Evolutionary conservation across 768 basidiomycete species (phyloP).

Genomic region (Mycena indigotica): DNA sequence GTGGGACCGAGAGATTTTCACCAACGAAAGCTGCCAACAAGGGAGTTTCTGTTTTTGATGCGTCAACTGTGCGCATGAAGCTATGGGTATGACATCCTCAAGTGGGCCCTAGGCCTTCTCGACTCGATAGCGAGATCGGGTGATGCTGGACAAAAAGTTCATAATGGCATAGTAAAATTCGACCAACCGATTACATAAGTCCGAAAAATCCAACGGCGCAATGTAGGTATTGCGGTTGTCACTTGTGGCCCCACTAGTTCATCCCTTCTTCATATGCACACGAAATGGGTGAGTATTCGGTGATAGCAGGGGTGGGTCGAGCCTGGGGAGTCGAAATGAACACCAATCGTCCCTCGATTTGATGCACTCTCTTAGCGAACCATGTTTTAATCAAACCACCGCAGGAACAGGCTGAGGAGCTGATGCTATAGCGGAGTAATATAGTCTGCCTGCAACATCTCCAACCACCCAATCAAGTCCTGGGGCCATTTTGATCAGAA

Average conservation of each 20-base stretch:
- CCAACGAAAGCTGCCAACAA: not conserved
- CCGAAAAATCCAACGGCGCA: too few relatives aligned
- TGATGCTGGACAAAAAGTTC: too few relatives aligned
- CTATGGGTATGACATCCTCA: not conserved
- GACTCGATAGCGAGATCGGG: too few relatives aligned
- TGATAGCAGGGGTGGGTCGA: not conserved
- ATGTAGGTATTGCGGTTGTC: conserved; percentile 10
- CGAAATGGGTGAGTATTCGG: too few relatives aligned
- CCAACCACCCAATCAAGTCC: conserved; percentile 89
- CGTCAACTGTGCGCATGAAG: not conserved
- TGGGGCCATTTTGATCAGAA: conserved; percentile 4
- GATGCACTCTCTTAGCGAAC: conserved; percentile 14
- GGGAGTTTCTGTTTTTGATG: not conserved
- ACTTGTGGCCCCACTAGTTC: conserved; percentile 12
- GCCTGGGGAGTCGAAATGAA: conserved; percentile 3
- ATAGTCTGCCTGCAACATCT: conserved; percentile 84
- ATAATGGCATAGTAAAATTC: too few relatives aligned
- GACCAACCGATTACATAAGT: too few relatives aligned
- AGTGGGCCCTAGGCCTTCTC: too few relatives aligned
- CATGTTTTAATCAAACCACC: conserved; percentile 23
- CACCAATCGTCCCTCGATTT: conserved; percentile 11
- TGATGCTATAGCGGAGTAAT: conserved; percentile 57
- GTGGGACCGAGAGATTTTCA: not conserved
- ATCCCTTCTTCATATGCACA: conserved; percentile 8
- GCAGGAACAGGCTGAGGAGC: conserved; percentile 23